Base-by-base conservation (phyloP, 768 basidiomycete species). In the Tulasnella calospora region DNA sequence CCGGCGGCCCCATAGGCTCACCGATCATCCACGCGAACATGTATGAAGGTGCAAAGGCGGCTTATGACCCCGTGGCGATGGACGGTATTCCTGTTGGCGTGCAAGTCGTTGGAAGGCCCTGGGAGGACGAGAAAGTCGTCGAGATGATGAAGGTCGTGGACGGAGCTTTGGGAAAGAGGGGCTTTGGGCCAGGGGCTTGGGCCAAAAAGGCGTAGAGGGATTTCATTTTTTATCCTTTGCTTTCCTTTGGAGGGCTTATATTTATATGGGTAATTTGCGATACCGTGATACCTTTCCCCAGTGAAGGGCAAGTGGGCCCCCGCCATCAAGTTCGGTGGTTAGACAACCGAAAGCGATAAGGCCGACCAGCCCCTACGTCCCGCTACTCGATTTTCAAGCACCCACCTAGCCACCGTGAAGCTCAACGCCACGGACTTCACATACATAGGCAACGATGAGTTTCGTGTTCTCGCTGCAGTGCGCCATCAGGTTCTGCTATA, bases 371-470 rank as follows among this genome's bases (percentile, higher is more conserved):
- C n/a, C n/a, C n/a, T n/a, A n/a, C n/a, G 8, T 55, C n/a, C n/a
- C n/a, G n/a, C n/a, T n/a, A n/a, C n/a, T n/a, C n/a, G n/a, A n/a
- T n/a, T n/a, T n/a, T n/a, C n/a, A 55, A 55, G 51, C 51, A 55
- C 27, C 61, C 33, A 21, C 51, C 51, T 61, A n/a, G 27, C 35
- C 77, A 86, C 75, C 80, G 97, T 98, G 96, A 96, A 94, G 86
- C 88, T 98, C 73, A 95, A 98, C 84, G 94, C 93, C 30, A 95
- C 94, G 30, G 97, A 98, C 86, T 88, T 99, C 79, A 88, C 97
- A 84, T 99, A 99, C 84, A 86, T 99, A 77, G 91, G 93, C 4
- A 87, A 92, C 12, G 96, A 99, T 74, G 96, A 98, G 82, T 99
- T 98, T 85, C 86, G 96, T 76, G 95, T 98, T 23, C 87, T 99